Evolutionary conservation across 257 asterid species (phyloP), one percentile per base, ranked within the genome.

Genomic region (Verbascum thapsus): DNA sequence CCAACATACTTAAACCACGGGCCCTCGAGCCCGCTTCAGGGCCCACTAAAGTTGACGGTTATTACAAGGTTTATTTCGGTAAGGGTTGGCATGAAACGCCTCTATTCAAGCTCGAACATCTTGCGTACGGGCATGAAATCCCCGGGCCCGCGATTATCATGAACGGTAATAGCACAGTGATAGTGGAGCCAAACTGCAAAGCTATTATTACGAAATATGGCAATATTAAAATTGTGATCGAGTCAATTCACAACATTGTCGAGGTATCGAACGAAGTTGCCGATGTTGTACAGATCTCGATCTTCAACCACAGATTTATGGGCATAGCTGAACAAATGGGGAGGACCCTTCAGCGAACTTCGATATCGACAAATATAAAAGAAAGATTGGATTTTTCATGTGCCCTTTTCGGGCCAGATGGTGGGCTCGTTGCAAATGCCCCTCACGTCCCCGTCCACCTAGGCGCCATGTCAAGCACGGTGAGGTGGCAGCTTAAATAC

Each of bases 271-370:
- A 81, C 57, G 85, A 82, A 57, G 88, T 92, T 50, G 99, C 97
- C 26, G 97, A 92, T 73, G 99, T 92, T 61, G 99, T 92, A 64
- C 99, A 89, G 53, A 94, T 92, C 41, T 89, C 99, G 3, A 92
- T 92, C 66, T 92, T 92, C 85, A 92, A 92, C 49, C 91, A 92
- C 61, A 71, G 97, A 71, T 92, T 87, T 72, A 92, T 92, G 97
- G 97, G 99, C 18, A 92, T 92, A 67, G 99, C 99, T 19, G 99
- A 92, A 66, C 99, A 92, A 81, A 92, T 92, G 99, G 99, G 99
- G 2, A 94, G 99, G 18, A 92, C 99, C 52, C 77, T 92, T 56
- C 99, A 92, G 77, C 78, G 99, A 67, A 92, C 99, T 16, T 92
- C 99, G 5, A 85, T 92, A 63, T 92, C 99, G 11, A 92, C 99